Conservation (phyloP, 345 rosid species). For the Lumnitzera littorea region DNA sequence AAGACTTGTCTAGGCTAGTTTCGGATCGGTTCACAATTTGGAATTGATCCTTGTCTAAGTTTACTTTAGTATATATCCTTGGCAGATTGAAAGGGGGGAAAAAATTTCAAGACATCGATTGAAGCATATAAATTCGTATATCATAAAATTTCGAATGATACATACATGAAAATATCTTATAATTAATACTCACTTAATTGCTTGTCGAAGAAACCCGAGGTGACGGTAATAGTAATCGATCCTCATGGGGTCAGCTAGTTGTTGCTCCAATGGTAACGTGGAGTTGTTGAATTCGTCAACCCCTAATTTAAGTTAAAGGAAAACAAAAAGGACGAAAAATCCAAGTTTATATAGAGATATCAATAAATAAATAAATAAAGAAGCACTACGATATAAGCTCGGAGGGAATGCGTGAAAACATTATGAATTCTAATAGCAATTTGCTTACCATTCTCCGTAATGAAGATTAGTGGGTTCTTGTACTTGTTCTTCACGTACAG, state of each 20-base stretch:
- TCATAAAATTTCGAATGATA: not conserved
- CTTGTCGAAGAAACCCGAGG: constrained; percentile 20
- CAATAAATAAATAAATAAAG: too few relatives aligned
- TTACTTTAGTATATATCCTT: too few relatives aligned
- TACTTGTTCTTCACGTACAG: constrained; percentile 9
- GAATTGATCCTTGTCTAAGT: too few relatives aligned
- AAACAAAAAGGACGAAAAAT: not conserved
- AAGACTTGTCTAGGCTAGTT: too few relatives aligned
- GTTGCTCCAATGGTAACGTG: constrained; percentile 20
- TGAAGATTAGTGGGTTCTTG: constrained; percentile 10
- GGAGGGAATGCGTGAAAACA: not conserved
- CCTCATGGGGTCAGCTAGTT: constrained; percentile 29
- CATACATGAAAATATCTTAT: not conserved
- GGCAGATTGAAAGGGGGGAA: too few relatives aligned
- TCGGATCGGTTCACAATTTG: too few relatives aligned
- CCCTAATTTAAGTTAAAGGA: constrained; percentile 14
- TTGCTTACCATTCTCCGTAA: constrained; percentile 16
- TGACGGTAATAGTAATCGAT: constrained; percentile 26
- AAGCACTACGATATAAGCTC: too few relatives aligned
- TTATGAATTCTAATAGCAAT: too few relatives aligned
- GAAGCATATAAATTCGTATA: too few relatives aligned
- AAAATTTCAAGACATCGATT: too few relatives aligned
- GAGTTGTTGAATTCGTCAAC: constrained; percentile 26
- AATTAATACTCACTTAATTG: constrained; percentile 24
- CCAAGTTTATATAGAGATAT: too few relatives aligned